Evolutionary conservation across 495 filamentous ascomycete species (phyloP).

Genomic region (Hypoxylon trugodes): DNA sequence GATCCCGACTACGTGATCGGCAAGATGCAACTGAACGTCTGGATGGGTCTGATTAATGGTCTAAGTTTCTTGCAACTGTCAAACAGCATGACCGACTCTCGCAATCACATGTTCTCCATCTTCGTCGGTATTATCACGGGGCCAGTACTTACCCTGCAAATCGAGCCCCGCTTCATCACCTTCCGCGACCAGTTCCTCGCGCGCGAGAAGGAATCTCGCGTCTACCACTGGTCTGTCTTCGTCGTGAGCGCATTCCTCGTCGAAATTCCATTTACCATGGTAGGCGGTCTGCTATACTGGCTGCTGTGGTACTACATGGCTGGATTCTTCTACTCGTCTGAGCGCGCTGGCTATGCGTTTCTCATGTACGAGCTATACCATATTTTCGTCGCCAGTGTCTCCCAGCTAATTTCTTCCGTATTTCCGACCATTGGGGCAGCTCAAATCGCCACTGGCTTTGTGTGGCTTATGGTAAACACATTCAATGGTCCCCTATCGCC

Average conservation of each 20-base stretch:
- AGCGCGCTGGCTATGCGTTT: slow-evolving; percentile 45
- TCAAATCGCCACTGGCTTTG: slow-evolving; percentile 61
- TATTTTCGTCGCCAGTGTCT: slow-evolving; percentile 60
- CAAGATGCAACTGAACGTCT: slow-evolving; percentile 68
- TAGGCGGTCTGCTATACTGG: slow-evolving; percentile 69
- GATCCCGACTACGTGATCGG: slow-evolving; percentile 66
- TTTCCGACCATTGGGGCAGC: slow-evolving; percentile 64
- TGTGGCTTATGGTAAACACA: slow-evolving; percentile 60
- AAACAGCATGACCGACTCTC: slow-evolving; percentile 66
- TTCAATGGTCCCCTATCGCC: slow-evolving; percentile 67
- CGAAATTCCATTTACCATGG: slow-evolving; percentile 75
- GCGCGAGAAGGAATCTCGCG: slow-evolving; percentile 72
- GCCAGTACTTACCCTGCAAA: slow-evolving; percentile 68
- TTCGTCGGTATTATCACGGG: slow-evolving; percentile 77
- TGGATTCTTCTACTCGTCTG: slow-evolving; percentile 64
- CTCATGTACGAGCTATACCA: slow-evolving; percentile 51
- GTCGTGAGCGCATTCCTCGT: slow-evolving; percentile 73
- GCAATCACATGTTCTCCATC: slow-evolving; percentile 71
- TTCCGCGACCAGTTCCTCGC: slow-evolving; percentile 73
- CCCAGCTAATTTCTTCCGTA: slow-evolving; percentile 61
- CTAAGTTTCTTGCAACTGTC: slow-evolving; percentile 72
- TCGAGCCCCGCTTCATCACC: slow-evolving; percentile 73
- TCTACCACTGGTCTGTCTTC: slow-evolving; percentile 78
- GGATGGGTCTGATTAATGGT: slow-evolving; percentile 70
- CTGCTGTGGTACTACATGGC: slow-evolving; percentile 78